Base-by-base conservation (phyloP, 352 stramenopile species). In the Blastocystis sp. region DNA sequence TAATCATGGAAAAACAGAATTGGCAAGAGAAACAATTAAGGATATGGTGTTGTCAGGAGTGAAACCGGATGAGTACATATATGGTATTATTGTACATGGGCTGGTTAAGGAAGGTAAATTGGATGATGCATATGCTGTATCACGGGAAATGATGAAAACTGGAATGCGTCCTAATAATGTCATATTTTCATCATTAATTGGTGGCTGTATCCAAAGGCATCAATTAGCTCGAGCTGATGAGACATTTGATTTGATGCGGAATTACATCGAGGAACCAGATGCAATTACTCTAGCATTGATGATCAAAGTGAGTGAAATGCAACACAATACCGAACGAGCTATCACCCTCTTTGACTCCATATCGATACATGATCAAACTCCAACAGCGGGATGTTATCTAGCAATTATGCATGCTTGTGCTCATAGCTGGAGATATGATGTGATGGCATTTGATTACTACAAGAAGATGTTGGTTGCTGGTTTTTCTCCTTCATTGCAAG, bases 201-300 rank as follows among this genome's bases (percentile, higher is more conserved):
- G 73, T 35, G 77, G 77, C 19, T 87, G 77, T 54, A 87, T 87
- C 24, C 12, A 78, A 43, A 87, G 46, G 52, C 58, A 27, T 14
- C 77, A 87, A 39, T 37, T 77, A 21, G 14, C 32, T 29, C 54
- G 77, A 24, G 59, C 63, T 6, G 24, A 77, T 27, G 77, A 87
- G 63, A 77, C 63, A 12, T 87, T 77, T 39, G 46, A 87, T 37
- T 54, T 87, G 42, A 78, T 87, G 77, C 58, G 63, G 11, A 87
- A 74, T 32, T 87, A 87, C 51, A 74, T 87, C 42, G 77, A 77
- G 46, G 77, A 87, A 54, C 29, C 77, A 29, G 77, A 87, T 49
- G 43, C 63, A 14, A 87, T 87, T 54, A 87, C 49, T 4, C 35
- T 67, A 12, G 24, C 39, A 11, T 59, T 87, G 0, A 87, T 87